Conservation (phyloP, 108 stramenopile species). For the Fistulifera solaris region DNA sequence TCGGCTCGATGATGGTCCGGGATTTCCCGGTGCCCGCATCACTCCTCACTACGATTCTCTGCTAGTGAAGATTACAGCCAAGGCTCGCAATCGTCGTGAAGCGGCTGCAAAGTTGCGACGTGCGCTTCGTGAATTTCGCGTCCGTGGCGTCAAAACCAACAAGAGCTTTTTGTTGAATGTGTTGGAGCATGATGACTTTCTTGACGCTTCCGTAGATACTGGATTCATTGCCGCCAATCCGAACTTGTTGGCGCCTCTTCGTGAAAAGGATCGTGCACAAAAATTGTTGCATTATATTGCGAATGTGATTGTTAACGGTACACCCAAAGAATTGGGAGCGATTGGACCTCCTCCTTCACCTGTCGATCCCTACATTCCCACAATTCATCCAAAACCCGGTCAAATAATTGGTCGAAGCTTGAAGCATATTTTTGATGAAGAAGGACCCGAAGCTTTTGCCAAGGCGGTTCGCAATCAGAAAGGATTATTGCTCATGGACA, state of each 20-base stretch:
- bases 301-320: constrained; percentile 89
- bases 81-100: constrained; percentile 64
- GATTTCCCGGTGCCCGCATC: constrained; percentile 46
- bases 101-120: constrained; percentile 72
- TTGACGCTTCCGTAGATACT: constrained; percentile 82
- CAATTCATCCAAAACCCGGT: constrained; percentile 51
- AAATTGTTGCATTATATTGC: constrained; percentile 76
- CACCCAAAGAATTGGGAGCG: constrained; percentile 83
- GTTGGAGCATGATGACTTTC: constrained; percentile 78
- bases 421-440: constrained; percentile 48
- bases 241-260: constrained; percentile 51
- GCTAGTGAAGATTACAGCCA: constrained; percentile 79
- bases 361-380: constrained; percentile 75
- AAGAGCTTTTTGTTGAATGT: constrained; percentile 85
- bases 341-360: constrained; percentile 57
- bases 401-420: constrained; percentile 20
- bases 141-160: constrained; percentile 81
- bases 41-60: constrained; percentile 83
- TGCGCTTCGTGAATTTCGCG: constrained; percentile 81
- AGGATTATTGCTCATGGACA: constrained; percentile 90
- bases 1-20: constrained; percentile 83
- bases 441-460: constrained; percentile 88
- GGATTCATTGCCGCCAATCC: constrained; percentile 87
- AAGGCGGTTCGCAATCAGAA: constrained; percentile 84
- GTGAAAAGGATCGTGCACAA: constrained; percentile 80